Evolutionary conservation across 176 grass and related monocot species (phyloP), one percentile per base, ranked within the genome.

Genomic region (Zoysia japonica): DNA sequence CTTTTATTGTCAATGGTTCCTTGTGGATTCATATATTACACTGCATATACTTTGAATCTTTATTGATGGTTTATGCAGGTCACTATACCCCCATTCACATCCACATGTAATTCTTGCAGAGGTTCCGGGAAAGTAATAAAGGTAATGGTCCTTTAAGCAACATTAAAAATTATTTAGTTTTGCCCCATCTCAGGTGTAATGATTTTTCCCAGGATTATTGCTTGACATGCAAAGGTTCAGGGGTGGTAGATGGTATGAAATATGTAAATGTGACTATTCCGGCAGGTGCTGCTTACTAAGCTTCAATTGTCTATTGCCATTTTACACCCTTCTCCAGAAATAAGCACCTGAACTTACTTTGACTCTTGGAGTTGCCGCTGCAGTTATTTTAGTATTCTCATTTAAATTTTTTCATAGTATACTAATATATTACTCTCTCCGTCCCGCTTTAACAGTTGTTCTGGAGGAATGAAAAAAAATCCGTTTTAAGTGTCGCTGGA

Each of bases 101-200:
- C 95, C 61, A 83, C 69, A 62, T 97, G 95, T 85, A 76, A 51
- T 79, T 79, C 79, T 57, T 97, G 95, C 86, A 92, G 80, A 92
- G 95, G 95, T 49, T 85, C 74, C 40, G 92, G 92, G 54, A 92
- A 86, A 86, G 83, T 94, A 90, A 92, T 97, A 65, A 97, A 92
- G 95, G 95, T 97, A 84, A 89, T 51, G 20, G 9, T 73, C 48
- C 19, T 80, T 68, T 9, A 47, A 83, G 70, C 80, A 77, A 50
- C 53, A 71, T 70, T 40, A 67, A 57, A 1, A 1, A 59, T 49
- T 64, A n/a, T 62, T 19, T 0, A 37, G 38, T 84, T 84, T 68
- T 53, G 7, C 13, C 41, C 65, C 85, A 70, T 71, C 76, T 90
- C 64, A 78, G 12, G 1, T 20, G 38, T 84, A 71, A 80, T 71